Evolutionary conservation across 352 stramenopile genomes (phyloP), one percentile per base, ranked within the genome.

Genomic region (Phytopythium mirpurense): DNA sequence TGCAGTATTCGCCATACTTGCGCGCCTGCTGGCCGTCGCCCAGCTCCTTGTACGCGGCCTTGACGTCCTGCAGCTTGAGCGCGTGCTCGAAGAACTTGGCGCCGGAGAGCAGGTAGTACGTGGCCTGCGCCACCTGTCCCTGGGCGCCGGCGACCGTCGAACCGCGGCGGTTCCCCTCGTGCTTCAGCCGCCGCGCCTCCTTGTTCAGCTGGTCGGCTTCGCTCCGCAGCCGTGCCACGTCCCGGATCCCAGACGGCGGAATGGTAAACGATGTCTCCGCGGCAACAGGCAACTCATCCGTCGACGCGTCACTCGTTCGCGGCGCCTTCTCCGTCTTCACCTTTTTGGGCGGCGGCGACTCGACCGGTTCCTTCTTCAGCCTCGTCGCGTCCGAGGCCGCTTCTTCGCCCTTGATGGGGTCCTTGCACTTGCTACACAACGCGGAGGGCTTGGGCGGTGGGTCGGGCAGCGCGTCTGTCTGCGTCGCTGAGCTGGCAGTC

Each of bases 1-100:
- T 62, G 44, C 68, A 83, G 54, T 74, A 84, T 12, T 92, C 82
- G 8, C 74, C 76, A 48, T 71, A 89, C 23, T 67, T 66, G 19
- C 67, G 70, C 16, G 84, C 82, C 29, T 83, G 77, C n/a, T 67
- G 68, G 48, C 67, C 61, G 55, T 95, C 78, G 12, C 75, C 70
- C n/a, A 78, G 56, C 37, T 86, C 70, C 54, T 86, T 77, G 54
- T 88, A 91, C 37, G 78, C 81, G n/a, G 72, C 65, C 49, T 95
- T 95, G 27, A 93, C 63, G 49, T 95, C 80, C 26, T 83, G 76
- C 18, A 90, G 60, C 43, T 89, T 83, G 18, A 95, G 65, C 26
- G 81, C 84, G 41, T 93, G 72, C 59, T 90, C 74, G 35, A 95
- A 88, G 60, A 93, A 95, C 62, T 93, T 93, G 46, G 69, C 75